Conservation (phyloP, 352 stramenopile species). For the Detonula confervacea region DNA sequence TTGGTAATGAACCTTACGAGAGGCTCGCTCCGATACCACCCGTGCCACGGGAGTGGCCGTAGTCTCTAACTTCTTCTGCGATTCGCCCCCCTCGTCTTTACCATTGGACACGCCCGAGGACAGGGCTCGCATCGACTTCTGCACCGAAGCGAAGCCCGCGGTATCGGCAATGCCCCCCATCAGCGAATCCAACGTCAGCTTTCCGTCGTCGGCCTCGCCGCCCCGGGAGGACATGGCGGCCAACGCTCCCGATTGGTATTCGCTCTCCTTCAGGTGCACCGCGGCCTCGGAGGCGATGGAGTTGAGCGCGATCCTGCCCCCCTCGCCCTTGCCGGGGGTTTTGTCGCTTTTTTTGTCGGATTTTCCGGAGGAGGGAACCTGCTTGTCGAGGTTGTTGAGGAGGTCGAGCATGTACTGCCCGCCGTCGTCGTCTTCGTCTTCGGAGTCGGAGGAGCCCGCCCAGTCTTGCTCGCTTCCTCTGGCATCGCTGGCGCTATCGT, state of each 20-base stretch:
- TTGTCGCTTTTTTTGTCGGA: conserved; percentile 30
- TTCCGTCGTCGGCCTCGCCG: conserved; percentile 6
- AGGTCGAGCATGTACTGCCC: conserved; percentile 84
- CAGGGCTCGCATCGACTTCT: conserved; percentile 69
- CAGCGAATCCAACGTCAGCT: conserved; percentile 80
- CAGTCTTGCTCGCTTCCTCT: conserved; percentile 19
- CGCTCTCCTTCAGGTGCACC: conserved; percentile 34
- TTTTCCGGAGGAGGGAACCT: conserved; percentile 5
- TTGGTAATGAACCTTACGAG: conserved; percentile 90
- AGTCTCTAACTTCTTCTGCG: conserved; percentile 45
- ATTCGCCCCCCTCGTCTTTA: no score
- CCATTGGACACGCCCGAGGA: conserved; percentile 20
- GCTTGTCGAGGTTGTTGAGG: conserved; percentile 75
- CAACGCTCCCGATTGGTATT: conserved; percentile 33
- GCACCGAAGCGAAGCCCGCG: conserved; percentile 69
- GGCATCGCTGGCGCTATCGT: conserved; percentile 11
- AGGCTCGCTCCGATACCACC: conserved; percentile 88
- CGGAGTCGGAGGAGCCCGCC: conserved; percentile 49
- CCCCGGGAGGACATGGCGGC: background rate
- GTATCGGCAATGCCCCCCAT: conserved; percentile 82
- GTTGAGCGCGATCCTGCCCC: conserved; percentile 44
- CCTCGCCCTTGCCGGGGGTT: conserved; percentile 13
- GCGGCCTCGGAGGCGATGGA: conserved; percentile 30
- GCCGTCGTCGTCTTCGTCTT: conserved; percentile 77
- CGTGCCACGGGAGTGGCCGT: conserved; percentile 84